These are phyloP conservation scores for Rhodotorula sp. DNA, from an alignment of 1,284 basidiomycete genomes.

Conservation along the genomic window DNA sequence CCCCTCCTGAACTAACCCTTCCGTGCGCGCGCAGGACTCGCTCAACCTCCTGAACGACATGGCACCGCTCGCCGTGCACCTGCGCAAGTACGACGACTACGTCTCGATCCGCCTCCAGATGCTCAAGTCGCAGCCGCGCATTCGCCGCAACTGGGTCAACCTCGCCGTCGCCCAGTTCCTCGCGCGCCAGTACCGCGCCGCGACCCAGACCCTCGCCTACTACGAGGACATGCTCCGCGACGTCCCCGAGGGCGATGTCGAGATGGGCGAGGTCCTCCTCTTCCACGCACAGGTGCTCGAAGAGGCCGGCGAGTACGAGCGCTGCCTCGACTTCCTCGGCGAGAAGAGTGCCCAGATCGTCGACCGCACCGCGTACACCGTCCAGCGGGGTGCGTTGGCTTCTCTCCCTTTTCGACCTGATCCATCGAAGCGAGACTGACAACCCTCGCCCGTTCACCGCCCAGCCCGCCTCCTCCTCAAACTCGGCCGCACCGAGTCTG, in stretches of 20 bases:
- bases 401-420: fast-evolving
- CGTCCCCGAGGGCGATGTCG: conserved; percentile 73
- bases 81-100: conserved; percentile 77
- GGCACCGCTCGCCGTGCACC: conserved; percentile 84
- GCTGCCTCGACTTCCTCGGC: conserved; percentile 65
- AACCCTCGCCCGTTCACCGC: conserved; percentile 52
- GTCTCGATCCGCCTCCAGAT: conserved; percentile 82
- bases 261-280: conserved; percentile 80
- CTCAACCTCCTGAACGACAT: conserved; percentile 90
- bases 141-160: conserved; percentile 86
- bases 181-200: conserved; percentile 71
- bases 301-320: conserved; percentile 62
- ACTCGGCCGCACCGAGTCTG: conserved; percentile 60
- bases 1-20: background rate
- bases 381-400: conserved; percentile 32
- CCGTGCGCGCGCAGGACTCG: conserved; percentile 68
- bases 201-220: conserved; percentile 65
- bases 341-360: conserved; percentile 54
- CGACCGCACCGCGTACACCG: conserved; percentile 42
- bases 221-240: conserved; percentile 57
- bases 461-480: conserved; percentile 71
- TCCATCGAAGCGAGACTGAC: conserved; percentile 59
- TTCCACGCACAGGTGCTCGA: conserved; percentile 81
- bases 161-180: conserved; percentile 87
- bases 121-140: conserved; percentile 75